Percentiles rank a stretch among this genome's conserved stretches.
phyloP scores from a whole-genome alignment of 179 eudicot species.

The Camellia oleifera region DNA sequence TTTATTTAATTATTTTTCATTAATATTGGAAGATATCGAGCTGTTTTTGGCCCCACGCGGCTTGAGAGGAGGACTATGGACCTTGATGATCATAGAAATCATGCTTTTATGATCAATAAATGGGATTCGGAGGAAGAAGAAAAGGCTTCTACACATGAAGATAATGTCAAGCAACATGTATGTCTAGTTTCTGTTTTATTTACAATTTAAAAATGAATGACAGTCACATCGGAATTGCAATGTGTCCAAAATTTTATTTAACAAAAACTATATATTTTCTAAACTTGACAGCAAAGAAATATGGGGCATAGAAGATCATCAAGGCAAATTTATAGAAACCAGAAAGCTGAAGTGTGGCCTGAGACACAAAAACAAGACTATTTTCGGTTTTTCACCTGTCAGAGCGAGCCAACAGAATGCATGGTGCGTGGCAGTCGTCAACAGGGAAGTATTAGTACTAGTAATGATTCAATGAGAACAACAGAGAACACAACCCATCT shows the following conservation, averaged over 20 bases:
- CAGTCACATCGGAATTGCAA: not conserved
- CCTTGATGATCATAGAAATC: conserved; percentile 17
- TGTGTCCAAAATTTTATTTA: not conserved
- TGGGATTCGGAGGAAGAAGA: conserved; percentile 28
- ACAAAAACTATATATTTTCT: not conserved
- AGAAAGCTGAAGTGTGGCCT: conserved; percentile 20
- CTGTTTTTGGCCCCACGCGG: conserved; percentile 34
- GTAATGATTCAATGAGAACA: conserved; percentile 7
- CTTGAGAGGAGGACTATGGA: conserved; percentile 26
- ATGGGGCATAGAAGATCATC: conserved; percentile 24
- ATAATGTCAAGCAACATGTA: conserved; percentile 12
- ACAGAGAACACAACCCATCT: conserved; percentile 6
- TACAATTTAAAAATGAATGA: not conserved
- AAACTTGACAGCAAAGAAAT: conserved; percentile 25
- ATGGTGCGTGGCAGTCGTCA: not conserved
- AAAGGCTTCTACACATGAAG: conserved; percentile 8
- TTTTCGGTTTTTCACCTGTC: conserved; percentile 29
- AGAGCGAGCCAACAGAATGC: conserved; percentile 22
- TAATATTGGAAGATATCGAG: conserved; percentile 27
- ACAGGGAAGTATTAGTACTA: too few species aligned
- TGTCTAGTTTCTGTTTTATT: conserved; percentile 1
- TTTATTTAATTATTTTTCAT: not conserved
- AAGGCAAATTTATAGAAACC: conserved; percentile 19
- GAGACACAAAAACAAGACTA: conserved; percentile 27
- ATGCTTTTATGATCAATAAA: conserved; percentile 8